These are phyloP conservation scores for Orbilia blumenaviensis DNA, from an alignment of 2,329 filamentous ascomycete genomes.

Conservation along the genomic window DNA sequence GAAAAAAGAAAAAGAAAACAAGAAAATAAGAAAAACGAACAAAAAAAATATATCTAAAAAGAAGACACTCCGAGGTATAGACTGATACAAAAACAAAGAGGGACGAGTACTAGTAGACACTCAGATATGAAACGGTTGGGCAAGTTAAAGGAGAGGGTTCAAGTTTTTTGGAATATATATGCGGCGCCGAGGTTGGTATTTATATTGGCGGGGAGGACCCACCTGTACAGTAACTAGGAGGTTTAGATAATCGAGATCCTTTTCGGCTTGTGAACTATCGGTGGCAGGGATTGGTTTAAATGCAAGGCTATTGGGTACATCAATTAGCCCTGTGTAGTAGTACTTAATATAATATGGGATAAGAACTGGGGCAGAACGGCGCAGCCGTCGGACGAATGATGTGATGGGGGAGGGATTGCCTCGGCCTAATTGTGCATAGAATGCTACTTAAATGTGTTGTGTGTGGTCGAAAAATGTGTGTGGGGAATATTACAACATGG, in stretches of 20 bases:
- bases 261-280: slow-evolving; percentile 8
- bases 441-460: slow-evolving; percentile 2
- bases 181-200: not conserved
- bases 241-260: slow-evolving; percentile 17
- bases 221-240: not conserved
- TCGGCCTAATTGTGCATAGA: slow-evolving; percentile 45
- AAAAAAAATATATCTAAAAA: not conserved
- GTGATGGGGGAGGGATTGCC: slow-evolving; percentile 32
- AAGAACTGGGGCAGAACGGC: not conserved
- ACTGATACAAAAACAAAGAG: too few species aligned
- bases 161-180: too few species aligned
- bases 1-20: not conserved
- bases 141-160: not conserved
- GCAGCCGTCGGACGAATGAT: slow-evolving; percentile 12
- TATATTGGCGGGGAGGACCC: not conserved
- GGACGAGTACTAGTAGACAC: not conserved
- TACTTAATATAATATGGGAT: too few species aligned
- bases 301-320: not conserved
- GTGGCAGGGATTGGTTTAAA: not conserved
- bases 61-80: too few species aligned
- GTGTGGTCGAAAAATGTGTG: slow-evolving; percentile 1
- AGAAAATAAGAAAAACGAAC: not conserved
- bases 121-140: not conserved
- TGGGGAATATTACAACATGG: slow-evolving; percentile 6
- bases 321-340: too few species aligned